Base-by-base conservation (phyloP, 345 rosid genomes). In the Linum tenue region DNA sequence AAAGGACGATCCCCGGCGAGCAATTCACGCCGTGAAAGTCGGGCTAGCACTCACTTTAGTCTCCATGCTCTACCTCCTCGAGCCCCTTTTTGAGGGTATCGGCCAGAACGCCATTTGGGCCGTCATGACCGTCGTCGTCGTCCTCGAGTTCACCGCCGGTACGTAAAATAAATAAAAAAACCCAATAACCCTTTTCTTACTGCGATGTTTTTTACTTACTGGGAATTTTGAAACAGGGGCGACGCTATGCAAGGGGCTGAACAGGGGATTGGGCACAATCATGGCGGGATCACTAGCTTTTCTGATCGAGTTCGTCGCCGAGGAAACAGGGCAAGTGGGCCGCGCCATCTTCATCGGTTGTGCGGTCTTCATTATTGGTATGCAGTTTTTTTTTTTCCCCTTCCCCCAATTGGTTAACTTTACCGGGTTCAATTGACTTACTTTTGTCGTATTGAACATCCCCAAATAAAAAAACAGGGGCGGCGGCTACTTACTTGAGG, bases 111-210 rank as follows among this genome's bases (percentile, higher is more conserved):
- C 95, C 40, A 85, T 87, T 7, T 85, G 96, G 95, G 89, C 95
- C 10, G 90, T 86, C 69, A 77, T 87, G 90, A 87, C 97, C 12
- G 95, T 90, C 39, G 92, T 90, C n/a, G 92, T 90, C 57, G 97
- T 88, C 60, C 83, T 87, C 1, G 97, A 88, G 78, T 90, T 84
- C 67, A 84, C 89, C 39, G 89, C 83, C 5, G 97, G 96, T 85
- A n/a, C n/a, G n/a, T n/a, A n/a, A n/a, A n/a, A n/a, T n/a, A n/a
- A n/a, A n/a, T n/a, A n/a, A n/a, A n/a, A n/a, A n/a, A n/a, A n/a
- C n/a, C n/a, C n/a, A n/a, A n/a, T n/a, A n/a, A n/a, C n/a, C n/a
- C n/a, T n/a, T n/a, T n/a, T n/a, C n/a, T n/a, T 22, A 22, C 31
- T 22, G 0, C 31, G 31, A 22, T 1, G 31, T 22, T 22, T 22